Evolutionary conservation across 176 grass and related monocot genomes (phyloP).

Genomic region (Elaeis guineensis): DNA sequence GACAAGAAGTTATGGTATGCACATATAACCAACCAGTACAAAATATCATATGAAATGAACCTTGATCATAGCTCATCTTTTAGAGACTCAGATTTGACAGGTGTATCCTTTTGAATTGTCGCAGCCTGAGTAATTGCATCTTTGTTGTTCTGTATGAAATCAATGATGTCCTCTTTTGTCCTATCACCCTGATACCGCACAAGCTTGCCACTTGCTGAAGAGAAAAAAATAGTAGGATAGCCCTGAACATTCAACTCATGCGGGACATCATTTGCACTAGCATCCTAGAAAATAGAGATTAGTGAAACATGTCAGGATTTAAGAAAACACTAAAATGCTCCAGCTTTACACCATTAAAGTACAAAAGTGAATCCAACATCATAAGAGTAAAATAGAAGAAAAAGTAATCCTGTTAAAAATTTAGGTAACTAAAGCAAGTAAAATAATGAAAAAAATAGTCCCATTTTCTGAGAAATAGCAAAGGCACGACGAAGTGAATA

Average conservation of each 20-base stretch:
- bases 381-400: not conserved
- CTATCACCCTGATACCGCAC: constrained; percentile 32
- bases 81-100: constrained; percentile 9
- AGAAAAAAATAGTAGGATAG: constrained; percentile 69
- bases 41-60: not conserved
- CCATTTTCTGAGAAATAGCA: too few species aligned
- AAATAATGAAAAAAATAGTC: too few species aligned
- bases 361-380: too few species aligned
- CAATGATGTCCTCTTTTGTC: constrained; percentile 39
- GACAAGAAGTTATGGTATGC: too few species aligned
- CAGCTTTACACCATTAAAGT: too few species aligned
- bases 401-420: too few species aligned
- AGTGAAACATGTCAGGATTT: too few species aligned
- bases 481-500: too few species aligned
- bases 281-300: constrained; percentile 46
- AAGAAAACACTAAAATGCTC: too few species aligned
- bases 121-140: constrained; percentile 14
- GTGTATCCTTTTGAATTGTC: constrained; percentile 21
- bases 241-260: constrained; percentile 43
- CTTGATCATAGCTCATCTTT: constrained; percentile 78
- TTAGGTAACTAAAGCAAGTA: too few species aligned
- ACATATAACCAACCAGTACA: not conserved
- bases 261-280: constrained; percentile 53
- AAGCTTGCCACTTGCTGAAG: constrained; percentile 46
- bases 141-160: constrained; percentile 63